phyloP scores from a whole-genome alignment of 805 yeast genomes.

The Nadsonia fulvescens region DNA sequence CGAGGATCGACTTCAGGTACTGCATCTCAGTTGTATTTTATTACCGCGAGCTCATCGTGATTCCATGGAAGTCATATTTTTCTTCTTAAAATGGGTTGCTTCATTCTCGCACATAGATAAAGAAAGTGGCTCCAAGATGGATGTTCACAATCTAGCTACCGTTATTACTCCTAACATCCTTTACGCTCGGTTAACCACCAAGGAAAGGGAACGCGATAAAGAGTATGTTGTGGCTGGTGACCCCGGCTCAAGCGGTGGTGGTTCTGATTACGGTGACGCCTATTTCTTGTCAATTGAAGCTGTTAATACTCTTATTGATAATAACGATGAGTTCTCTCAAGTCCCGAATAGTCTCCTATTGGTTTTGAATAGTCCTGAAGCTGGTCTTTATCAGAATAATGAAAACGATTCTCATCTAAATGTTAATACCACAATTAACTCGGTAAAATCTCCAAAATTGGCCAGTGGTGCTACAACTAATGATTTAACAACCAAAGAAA shows the following conservation, averaged over 20 bases:
- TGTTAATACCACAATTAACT: no score
- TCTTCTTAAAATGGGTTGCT: slow-evolving; percentile 87
- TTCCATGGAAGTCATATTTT: slow-evolving; percentile 65
- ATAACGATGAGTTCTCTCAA: slow-evolving; percentile 59
- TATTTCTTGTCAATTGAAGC: slow-evolving; percentile 86
- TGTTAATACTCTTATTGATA: slow-evolving; percentile 62
- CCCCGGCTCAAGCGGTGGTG: slow-evolving; percentile 4
- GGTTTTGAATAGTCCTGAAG: slow-evolving; percentile 30
- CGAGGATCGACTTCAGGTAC: slow-evolving; percentile 30
- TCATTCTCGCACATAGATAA: slow-evolving; percentile 88
- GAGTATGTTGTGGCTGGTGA: no score
- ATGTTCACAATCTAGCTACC: slow-evolving; percentile 83
- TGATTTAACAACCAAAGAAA: slow-evolving; percentile 15
- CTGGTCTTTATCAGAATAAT: no score
- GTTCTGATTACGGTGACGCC: slow-evolving; percentile 18
- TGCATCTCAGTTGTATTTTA: slow-evolving; percentile 52
- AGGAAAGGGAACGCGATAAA: no score
- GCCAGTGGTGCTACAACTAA: slow-evolving; percentile 7
- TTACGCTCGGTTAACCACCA: slow-evolving; percentile 30
- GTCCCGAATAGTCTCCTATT: slow-evolving; percentile 51
- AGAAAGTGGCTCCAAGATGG: slow-evolving; percentile 88
- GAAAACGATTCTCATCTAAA: no score
- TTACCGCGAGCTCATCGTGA: slow-evolving; percentile 72
- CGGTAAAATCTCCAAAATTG: no score
- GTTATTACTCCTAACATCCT: slow-evolving; percentile 88